Evolutionary conservation across 768 basidiomycete species (phyloP), one percentile per base, ranked within the genome.

Genomic region (Heimioporus sp.): DNA sequence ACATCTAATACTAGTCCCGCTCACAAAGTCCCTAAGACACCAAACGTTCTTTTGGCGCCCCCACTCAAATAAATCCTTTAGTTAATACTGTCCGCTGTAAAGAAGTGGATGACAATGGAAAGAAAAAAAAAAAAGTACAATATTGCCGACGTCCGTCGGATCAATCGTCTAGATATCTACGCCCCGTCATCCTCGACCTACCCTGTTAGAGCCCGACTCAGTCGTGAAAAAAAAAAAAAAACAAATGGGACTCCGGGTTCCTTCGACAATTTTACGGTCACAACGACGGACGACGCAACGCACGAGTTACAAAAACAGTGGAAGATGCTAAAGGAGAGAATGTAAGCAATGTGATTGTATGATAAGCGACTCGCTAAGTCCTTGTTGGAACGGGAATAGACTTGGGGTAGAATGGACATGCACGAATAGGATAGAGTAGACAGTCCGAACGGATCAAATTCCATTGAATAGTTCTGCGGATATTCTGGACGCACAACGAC

Each of bases 291-390:
- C 45, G 49, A 58, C 43, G 46, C 38, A 24, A 43, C 41, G 32
- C 34, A 38, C 49, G 38, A 53, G 24, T 51, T 52, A 66, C 58
- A 55, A 46, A 58, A 49, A 56, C 35, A 38, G 37, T 38, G 35
- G 24, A 24, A 40, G 52, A 57, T 63, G 57, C 58, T 49, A 40
- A 52, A 57, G 35, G 46, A 36, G 52, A 49, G 56, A 48, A 57
- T 57, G 52, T 56, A 59, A 68, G 68, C 66, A 70, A 52, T 54
- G 65, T 24, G 54, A 59, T 59, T 59, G 62, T 68, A 71, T 46
- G 65, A 55, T 71, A 71, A 63, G 46, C 61, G 52, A 46, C 53
- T 53, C 56, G 53, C 50, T 49, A 64, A 61, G 64, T 64, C 62
- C 62, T 56, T 43, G 53, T 46, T 48, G 39, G 49, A 53, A 48